Evolutionary conservation across 2,329 filamentous ascomycete genomes (phyloP), one percentile per base, ranked within the genome.

Genomic region (Trichoderma arundinaceum): DNA sequence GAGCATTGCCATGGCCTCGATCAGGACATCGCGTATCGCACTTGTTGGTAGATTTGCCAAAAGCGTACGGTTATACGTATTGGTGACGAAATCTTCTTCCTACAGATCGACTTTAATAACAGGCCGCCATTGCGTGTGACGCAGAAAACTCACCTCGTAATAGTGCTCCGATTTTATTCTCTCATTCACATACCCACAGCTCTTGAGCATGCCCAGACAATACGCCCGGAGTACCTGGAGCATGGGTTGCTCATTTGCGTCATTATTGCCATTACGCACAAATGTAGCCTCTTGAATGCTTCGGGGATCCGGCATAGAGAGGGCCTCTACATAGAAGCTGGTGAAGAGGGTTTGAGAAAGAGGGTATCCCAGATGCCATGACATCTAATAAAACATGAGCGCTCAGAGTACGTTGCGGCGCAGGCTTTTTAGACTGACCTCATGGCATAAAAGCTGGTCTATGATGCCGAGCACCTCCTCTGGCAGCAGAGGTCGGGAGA

Each of bases 21-120:
- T 76, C 19, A 92, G 77, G 32, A 84, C 75, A 8, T 79, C 76
- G 48, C 83, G 79, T 28, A 92, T 82, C n/a, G 84, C 81, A 5
- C 82, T 79, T 2, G 83, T 77, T 15, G 86, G 80, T 65, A 94
- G 83, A 13, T 84, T 79, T 32, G 88, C 86, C 7, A 98, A 83
- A 0, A 99, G 81, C 12, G 87, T 88, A 43, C 94, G 87, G 70
- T 93, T 90, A 75, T 95, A 98, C 0, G 94, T 91, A 76, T 96
- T 93, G 7, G 92, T 94, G 19, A 96, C 92, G 74, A 99, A 97
- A 74, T 99, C 95, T 77, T 99, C 95, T 78, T 99, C 95, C 89
- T 94, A 7, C 12, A 15, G 35, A 6, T 10, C 70, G 15, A 19
- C 12, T 10, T 63, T 12, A 62, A 63, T 7, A 58, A 22, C 33